Percentiles rank a stretch among this genome's conserved stretches.
Conservation (phyloP, 495 filamentous ascomycete species). For the Hyphodiscus hymeniophilus region DNA sequence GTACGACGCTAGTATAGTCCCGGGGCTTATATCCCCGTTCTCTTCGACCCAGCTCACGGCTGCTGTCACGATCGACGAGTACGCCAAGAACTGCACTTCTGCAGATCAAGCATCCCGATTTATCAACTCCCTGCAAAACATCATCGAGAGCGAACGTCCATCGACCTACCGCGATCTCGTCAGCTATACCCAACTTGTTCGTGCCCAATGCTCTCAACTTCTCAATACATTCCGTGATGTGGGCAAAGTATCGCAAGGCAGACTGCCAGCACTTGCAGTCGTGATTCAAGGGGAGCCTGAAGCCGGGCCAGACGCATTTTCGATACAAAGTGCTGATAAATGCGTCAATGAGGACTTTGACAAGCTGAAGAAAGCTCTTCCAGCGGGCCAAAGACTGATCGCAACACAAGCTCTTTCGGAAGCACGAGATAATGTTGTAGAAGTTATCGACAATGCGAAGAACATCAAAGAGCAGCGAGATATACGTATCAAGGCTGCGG, state of each 20-base stretch:
- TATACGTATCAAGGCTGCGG: constrained; percentile 77
- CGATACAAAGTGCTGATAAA: constrained; percentile 76
- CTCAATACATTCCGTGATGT: constrained; percentile 84
- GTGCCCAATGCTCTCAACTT: constrained; percentile 82
- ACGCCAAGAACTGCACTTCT: constrained; percentile 50
- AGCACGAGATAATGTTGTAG: constrained; percentile 56
- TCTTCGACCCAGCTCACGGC: constrained; percentile 81
- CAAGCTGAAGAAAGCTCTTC: constrained; percentile 71
- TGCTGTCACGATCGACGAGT: constrained; percentile 83
- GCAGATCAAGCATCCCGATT: constrained; percentile 38
- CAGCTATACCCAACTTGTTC: constrained; percentile 76
- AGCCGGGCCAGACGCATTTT: constrained; percentile 87
- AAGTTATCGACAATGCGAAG: constrained; percentile 70
- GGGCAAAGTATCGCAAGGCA: constrained; percentile 62
- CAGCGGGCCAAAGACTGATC: constrained; percentile 75
- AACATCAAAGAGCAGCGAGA: constrained; percentile 73
- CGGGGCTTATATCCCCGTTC: constrained; percentile 57
- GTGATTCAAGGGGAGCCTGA: constrained; percentile 88
- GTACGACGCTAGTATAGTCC: constrained; percentile 51
- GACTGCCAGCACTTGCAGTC: constrained; percentile 72
- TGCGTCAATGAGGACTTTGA: constrained; percentile 78
- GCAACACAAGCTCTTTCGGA: constrained; percentile 66
- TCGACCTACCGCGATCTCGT: constrained; percentile 79
- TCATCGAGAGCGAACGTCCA: constrained; percentile 76
- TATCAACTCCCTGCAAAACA: constrained; percentile 50